phyloP scores from a whole-genome alignment of 768 basidiomycete species.

The Tricholoma matsutake region DNA sequence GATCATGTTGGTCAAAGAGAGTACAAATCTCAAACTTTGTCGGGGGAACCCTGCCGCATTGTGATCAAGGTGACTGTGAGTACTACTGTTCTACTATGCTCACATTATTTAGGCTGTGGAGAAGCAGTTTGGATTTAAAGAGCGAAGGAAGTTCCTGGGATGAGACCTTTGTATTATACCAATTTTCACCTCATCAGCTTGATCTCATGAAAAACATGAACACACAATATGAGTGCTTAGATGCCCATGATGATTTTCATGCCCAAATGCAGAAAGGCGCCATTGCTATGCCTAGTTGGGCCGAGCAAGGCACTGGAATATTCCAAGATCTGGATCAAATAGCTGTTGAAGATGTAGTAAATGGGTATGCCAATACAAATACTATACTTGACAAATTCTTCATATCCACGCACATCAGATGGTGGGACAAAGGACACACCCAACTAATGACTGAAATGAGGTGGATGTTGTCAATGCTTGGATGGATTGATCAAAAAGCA shows the following conservation, averaged over 20 bases:
- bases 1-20: too few relatives aligned
- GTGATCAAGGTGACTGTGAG: too few relatives aligned
- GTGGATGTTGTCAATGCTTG: neutral
- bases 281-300: neutral
- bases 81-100: too few relatives aligned
- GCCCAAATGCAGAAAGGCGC: constrained; percentile 8
- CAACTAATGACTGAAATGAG: neutral
- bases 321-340: neutral
- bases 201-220: neutral
- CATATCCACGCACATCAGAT: neutral
- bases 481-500: neutral
- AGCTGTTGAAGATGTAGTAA: neutral
- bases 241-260: neutral
- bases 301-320: neutral
- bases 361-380: neutral
- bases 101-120: too few relatives aligned
- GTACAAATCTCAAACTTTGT: too few relatives aligned
- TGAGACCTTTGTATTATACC: too few relatives aligned
- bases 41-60: too few relatives aligned
- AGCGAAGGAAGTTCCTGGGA: too few relatives aligned
- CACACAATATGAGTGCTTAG: neutral
- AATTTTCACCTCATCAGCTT: too few relatives aligned
- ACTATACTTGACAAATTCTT: neutral
- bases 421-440: neutral
- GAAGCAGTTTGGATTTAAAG: too few relatives aligned